Percentiles rank a stretch among this genome's conserved stretches.
phyloP scores from a whole-genome alignment of 768 basidiomycete species.

The Collybia sordida region DNA sequence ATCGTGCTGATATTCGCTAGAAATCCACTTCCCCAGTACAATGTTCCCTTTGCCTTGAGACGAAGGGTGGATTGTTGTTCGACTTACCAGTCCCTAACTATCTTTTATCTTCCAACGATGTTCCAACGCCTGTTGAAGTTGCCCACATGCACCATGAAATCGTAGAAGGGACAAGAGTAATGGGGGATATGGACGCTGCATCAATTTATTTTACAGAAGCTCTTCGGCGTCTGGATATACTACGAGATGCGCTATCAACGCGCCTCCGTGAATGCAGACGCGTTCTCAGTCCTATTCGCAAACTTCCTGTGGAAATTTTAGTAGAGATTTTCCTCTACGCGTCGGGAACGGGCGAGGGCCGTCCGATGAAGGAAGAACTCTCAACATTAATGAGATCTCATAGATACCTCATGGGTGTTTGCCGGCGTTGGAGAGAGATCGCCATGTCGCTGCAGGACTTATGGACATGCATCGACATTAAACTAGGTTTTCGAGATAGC shows the following conservation, averaged over 20 bases:
- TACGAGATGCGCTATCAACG: background rate
- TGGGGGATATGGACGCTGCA: background rate
- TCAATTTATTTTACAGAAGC: background rate
- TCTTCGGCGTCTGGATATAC: background rate
- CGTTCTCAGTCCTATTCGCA: background rate
- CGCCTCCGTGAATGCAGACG: background rate
- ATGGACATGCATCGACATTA: background rate
- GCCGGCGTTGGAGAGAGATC: background rate
- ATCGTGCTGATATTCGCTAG: no score
- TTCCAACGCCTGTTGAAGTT: background rate
- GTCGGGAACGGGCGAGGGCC: background rate
- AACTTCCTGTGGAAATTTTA: background rate
- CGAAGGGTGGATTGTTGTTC: no score
- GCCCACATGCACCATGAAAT: background rate
- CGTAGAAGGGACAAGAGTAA: background rate
- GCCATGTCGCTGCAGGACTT: background rate
- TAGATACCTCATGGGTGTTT: background rate
- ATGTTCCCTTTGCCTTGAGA: no score
- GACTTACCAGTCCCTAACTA: no score
- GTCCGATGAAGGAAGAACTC: background rate
- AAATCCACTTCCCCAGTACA: no score
- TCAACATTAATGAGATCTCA: background rate
- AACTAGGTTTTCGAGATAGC: background rate
- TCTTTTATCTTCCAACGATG: background rate
- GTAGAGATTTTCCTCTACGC: background rate